These are phyloP conservation scores for Penstemon newberryi DNA, from an alignment of 257 asterid species.

Conservation along the genomic window DNA sequence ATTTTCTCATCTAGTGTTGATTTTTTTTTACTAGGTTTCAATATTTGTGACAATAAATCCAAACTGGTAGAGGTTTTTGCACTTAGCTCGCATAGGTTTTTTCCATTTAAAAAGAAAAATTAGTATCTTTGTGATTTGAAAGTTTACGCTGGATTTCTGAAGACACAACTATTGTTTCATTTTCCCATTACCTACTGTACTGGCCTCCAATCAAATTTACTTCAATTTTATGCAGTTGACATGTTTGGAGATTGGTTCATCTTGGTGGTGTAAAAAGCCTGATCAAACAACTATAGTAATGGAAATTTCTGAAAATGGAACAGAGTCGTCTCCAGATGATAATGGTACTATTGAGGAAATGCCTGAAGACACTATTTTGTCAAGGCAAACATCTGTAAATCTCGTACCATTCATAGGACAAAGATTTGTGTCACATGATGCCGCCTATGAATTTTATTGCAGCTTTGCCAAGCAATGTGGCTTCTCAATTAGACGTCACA, in stretches of 20 bases:
- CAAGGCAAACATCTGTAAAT: conserved; percentile 49
- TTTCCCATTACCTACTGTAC: neutral
- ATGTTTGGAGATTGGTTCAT: conserved; percentile 24
- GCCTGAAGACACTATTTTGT: conserved; percentile 59
- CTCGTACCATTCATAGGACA: conserved; percentile 60
- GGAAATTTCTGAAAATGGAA: conserved; percentile 49
- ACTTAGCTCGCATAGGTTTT: neutral
- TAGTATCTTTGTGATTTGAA: neutral
- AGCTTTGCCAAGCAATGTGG: conserved; percentile 65
- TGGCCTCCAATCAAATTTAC: neutral
- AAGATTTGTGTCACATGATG: conserved; percentile 59
- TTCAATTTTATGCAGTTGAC: conserved; percentile 21
- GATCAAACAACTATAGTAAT: conserved; percentile 35
- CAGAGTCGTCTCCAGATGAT: conserved; percentile 61
- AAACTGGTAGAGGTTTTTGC: neutral
- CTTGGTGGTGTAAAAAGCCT: conserved; percentile 33
- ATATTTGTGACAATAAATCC: neutral
- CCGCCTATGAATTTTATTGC: conserved; percentile 58
- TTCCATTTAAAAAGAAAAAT: neutral
- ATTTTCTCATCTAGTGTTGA: neutral
- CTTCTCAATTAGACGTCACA: conserved; percentile 59
- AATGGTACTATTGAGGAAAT: conserved; percentile 57
- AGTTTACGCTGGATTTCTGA: neutral
- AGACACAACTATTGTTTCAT: neutral
- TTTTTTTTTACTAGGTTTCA: neutral